These are phyloP conservation scores for Kwoniella europaea DNA, from an alignment of 768 basidiomycete genomes.

Conservation along the genomic window DNA sequence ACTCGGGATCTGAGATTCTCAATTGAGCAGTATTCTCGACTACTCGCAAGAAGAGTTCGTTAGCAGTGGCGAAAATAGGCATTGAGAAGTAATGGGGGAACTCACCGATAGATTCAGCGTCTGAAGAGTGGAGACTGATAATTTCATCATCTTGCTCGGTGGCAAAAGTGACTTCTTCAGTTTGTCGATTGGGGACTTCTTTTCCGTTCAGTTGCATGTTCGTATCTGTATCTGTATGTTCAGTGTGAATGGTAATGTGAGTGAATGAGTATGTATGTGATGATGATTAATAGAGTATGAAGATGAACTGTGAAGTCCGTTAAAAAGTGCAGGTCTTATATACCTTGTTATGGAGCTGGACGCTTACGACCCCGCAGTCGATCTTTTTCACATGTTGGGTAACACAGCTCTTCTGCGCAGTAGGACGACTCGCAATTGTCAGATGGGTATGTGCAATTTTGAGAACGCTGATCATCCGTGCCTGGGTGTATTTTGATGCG, in stretches of 20 bases:
- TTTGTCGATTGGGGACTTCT: background rate
- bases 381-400: slow-evolving; percentile 13
- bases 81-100: background rate
- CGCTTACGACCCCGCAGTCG: slow-evolving; percentile 24
- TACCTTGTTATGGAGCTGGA: slow-evolving; percentile 10
- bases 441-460: background rate
- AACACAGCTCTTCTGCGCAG: slow-evolving; percentile 1
- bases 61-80: background rate
- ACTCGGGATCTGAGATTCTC: background rate
- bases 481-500: background rate
- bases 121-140: background rate
- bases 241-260: background rate
- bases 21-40: background rate
- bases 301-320: background rate
- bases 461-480: background rate
- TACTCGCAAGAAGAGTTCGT: background rate
- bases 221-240: background rate
- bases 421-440: background rate
- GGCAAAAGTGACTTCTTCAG: background rate
- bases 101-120: background rate
- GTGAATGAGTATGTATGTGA: slow-evolving; percentile 1
- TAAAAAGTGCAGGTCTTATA: background rate
- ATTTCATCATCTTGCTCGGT: background rate
- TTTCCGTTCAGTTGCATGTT: background rate
- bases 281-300: background rate